phyloP scores from a whole-genome alignment of 1,284 basidiomycete species.

The Tylopilus sp. region DNA sequence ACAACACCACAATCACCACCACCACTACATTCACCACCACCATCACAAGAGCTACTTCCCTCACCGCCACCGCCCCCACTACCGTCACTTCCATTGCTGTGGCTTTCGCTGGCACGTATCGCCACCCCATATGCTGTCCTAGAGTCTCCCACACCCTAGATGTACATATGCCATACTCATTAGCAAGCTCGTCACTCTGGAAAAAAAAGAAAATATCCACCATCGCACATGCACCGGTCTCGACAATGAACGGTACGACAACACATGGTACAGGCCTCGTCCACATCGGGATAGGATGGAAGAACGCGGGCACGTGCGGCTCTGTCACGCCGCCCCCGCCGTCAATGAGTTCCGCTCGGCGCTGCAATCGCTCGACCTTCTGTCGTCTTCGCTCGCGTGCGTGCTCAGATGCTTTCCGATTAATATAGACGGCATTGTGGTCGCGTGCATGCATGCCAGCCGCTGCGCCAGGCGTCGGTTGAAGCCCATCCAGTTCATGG shows the following conservation, averaged over 20 bases:
- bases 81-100: neutral
- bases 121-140: neutral
- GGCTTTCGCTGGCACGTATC: too few species aligned
- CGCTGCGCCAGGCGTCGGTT: slow-evolving; percentile 36
- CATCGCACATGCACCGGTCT: slow-evolving; percentile 11
- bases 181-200: too few species aligned
- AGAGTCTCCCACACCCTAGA: slow-evolving; percentile 11
- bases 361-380: slow-evolving; percentile 31
- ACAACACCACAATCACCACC: slow-evolving; percentile 9
- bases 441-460: slow-evolving; percentile 54
- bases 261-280: slow-evolving; percentile 31
- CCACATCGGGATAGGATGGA: slow-evolving; percentile 48
- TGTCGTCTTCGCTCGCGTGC: slow-evolving; percentile 31
- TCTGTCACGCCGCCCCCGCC: too few species aligned
- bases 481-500: slow-evolving; percentile 33
- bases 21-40: slow-evolving; percentile 5
- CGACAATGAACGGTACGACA: slow-evolving; percentile 27
- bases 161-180: neutral
- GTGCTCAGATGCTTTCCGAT: slow-evolving; percentile 24
- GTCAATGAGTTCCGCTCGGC: slow-evolving; percentile 17
- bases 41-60: neutral
- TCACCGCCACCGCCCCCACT: neutral
- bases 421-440: slow-evolving; percentile 52
- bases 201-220: neutral
- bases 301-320: slow-evolving; percentile 42